Percentiles rank a stretch among this genome's conserved stretches.
Evolutionary conservation across 106 monocot genomes (phyloP).

Genomic region (Xerophyta viscosa): DNA sequence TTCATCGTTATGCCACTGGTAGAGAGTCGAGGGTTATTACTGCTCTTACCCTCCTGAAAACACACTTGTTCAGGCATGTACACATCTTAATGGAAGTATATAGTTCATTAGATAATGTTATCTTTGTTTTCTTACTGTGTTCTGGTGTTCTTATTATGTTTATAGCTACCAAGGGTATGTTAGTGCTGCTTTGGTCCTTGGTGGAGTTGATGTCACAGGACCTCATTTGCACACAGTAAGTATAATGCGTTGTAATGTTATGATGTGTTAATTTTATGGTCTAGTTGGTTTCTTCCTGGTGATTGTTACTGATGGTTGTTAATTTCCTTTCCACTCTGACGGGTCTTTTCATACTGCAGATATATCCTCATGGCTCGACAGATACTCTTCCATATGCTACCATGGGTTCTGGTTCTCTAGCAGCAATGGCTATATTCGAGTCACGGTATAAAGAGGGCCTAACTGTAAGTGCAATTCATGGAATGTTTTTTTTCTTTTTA

Average conservation of each 20-base stretch:
- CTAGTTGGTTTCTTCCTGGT: neutral
- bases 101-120: neutral
- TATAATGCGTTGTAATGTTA: too few species aligned
- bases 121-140: slow-evolving; percentile 2
- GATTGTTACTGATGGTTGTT: too few species aligned
- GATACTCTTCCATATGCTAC: slow-evolving; percentile 99
- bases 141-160: neutral
- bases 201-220: slow-evolving; percentile 97
- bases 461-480: slow-evolving; percentile 43
- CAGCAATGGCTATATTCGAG: slow-evolving; percentile 96
- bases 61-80: slow-evolving; percentile 80
- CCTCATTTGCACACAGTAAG: slow-evolving; percentile 96
- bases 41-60: slow-evolving; percentile 85
- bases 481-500: neutral
- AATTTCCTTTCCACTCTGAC: too few species aligned
- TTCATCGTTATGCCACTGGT: slow-evolving; percentile 98
- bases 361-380: slow-evolving; percentile 98
- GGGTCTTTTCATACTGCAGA: too few species aligned
- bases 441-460: slow-evolving; percentile 87
- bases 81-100: too few species aligned
- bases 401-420: slow-evolving; percentile 99
- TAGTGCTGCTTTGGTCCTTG: slow-evolving; percentile 97
- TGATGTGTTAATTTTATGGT: neutral
- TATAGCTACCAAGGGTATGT: slow-evolving; percentile 93
- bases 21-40: slow-evolving; percentile 95